These are phyloP conservation scores for Scedosporium boydii DNA, from an alignment of 2,329 filamentous ascomycete genomes.

Conservation along the genomic window DNA sequence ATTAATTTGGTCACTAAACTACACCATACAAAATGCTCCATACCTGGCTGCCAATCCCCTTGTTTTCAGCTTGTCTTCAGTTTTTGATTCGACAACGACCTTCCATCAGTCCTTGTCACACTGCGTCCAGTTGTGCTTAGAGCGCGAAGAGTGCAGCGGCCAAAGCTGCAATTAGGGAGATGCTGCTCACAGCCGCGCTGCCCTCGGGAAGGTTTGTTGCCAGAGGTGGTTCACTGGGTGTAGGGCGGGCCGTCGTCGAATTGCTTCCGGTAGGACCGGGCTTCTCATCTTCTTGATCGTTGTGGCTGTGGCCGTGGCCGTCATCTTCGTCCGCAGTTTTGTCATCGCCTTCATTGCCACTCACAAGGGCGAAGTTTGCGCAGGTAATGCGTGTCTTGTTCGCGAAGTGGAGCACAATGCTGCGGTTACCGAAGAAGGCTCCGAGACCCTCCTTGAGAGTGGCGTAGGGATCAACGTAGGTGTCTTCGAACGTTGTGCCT, in stretches of 20 bases:
- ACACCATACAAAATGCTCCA: no score
- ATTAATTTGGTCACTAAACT: no score
- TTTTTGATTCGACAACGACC: no score
- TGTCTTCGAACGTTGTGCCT: slow-evolving; percentile 33
- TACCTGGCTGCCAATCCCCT: no score
- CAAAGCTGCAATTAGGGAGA: slow-evolving; percentile 2
- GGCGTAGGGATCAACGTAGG: slow-evolving; percentile 48
- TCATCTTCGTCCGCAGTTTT: background rate
- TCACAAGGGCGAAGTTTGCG: slow-evolving; percentile 44
- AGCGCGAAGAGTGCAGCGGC: slow-evolving; percentile 3
- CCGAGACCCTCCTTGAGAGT: slow-evolving; percentile 40
- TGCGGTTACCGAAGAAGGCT: slow-evolving; percentile 56
- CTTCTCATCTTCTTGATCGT: background rate
- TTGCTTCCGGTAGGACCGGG: background rate
- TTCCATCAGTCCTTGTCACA: no score
- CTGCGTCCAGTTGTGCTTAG: background rate
- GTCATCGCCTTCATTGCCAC: background rate
- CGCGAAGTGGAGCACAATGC: slow-evolving; percentile 53
- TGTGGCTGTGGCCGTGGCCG: background rate
- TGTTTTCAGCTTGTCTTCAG: no score
- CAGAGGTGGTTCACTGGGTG: background rate
- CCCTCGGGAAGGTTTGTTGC: background rate
- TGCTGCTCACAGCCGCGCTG: background rate
- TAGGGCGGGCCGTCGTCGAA: background rate
- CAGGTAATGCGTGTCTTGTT: slow-evolving; percentile 57